Evolutionary conservation across 2,329 filamentous ascomycete genomes (phyloP), one percentile per base, ranked within the genome.

Genomic region (Exophiala aquamarina): DNA sequence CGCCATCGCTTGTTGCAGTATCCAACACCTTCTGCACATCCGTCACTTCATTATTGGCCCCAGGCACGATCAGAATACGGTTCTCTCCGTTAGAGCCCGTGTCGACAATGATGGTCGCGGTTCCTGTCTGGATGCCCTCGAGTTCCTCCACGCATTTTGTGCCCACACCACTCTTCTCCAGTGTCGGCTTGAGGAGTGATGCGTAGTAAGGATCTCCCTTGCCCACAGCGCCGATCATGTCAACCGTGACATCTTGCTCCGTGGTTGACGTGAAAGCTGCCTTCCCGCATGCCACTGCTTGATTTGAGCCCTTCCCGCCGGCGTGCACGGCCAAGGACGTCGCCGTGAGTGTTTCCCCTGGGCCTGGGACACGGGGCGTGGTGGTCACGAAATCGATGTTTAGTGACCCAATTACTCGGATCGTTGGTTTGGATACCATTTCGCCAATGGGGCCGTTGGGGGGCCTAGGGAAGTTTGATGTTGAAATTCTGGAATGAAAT

Each of bases 271-370:
- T 60, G 44, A 56, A 38, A 1, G 88, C 93, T 41, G 94, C 80
- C 54, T 92, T 87, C 41, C 85, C 87, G 70, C 86, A 90, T 18
- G 90, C 89, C 46, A 95, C 87, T 50, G 90, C 91, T 73, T 97
- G 92, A 73, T 97, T 97, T 51, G 91, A 90, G 55, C 92, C 92
- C 72, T 98, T 98, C 47, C 93, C 92, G 60, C 92, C 93, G 21
- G 87, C 84, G 34, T 87, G 90, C 28, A 85, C 89, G 63, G 78
- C 78, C 71, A 95, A 95, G 15, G 82, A 83, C 56, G 75, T 83
- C 38, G 89, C 81, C 2, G 87, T 91, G 41, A 97, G 77, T 2
- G 92, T 97, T 71, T 98, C 92, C 57, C 92, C 93, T 1, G 86
- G 84, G 1, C 78, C 72, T 1, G 93, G 92, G 54, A 95, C 82